Evolutionary conservation across 768 basidiomycete species (phyloP).

Genomic region (Glaciozyma antarctica): DNA sequence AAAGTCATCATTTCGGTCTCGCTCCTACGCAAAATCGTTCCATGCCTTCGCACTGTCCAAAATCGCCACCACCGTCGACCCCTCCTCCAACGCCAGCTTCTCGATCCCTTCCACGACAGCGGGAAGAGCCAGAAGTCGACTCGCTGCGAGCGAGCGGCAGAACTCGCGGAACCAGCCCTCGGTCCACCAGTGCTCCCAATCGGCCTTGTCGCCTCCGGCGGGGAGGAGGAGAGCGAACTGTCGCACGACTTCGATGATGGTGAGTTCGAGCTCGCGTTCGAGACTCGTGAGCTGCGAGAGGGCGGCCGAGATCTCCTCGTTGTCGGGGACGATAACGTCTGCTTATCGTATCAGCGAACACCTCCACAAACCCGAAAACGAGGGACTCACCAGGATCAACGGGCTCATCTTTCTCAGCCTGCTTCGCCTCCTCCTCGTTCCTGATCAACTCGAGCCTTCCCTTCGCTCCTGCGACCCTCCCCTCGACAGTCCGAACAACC

Average conservation of each 20-base stretch:
- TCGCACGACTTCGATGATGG: conserved; percentile 60
- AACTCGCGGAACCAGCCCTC: conserved; percentile 90
- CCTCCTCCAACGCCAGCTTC: conserved; percentile 9
- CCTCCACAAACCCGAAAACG: conserved; percentile 31
- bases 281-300: conserved; percentile 43
- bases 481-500: conserved; percentile 82
- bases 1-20: no score
- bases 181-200: conserved; percentile 77
- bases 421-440: conserved; percentile 80
- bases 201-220: conserved; percentile 55
- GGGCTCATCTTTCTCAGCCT: conserved; percentile 64
- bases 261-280: conserved; percentile 64
- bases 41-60: conserved; percentile 16
- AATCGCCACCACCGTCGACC: conserved; percentile 5
- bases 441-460: conserved; percentile 62
- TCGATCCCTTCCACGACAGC: conserved; percentile 11
- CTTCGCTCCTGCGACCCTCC: conserved; percentile 68
- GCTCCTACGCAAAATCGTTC: conserved; percentile 14
- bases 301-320: conserved; percentile 16
- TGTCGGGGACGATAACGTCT: conserved; percentile 44
- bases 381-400: conserved; percentile 48
- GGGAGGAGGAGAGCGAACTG: conserved; percentile 64
- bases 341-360: conserved; percentile 45
- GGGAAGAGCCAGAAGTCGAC: not conserved
- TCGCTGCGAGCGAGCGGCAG: conserved; percentile 57